Evolutionary conservation across 2,329 filamentous ascomycete species (phyloP).

Genomic region (Aspergillus chevalieri): DNA sequence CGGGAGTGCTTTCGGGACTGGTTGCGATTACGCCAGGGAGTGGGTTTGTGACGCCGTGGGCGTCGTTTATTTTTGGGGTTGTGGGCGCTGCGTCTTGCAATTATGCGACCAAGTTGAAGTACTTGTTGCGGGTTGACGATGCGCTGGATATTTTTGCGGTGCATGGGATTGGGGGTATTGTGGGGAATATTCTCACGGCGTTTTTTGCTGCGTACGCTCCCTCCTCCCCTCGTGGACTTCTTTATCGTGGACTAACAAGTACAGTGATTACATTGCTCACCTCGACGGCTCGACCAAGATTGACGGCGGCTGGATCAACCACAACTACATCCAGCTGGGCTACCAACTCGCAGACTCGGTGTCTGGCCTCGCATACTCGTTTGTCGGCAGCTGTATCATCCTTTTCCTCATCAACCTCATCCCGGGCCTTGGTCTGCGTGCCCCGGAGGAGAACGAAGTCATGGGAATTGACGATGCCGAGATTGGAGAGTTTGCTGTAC

Average conservation of each 20-base stretch:
- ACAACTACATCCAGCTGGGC: conserved; percentile 74
- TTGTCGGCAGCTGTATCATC: conserved; percentile 69
- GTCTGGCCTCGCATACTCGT: conserved; percentile 70
- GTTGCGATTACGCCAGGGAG: conserved; percentile 86
- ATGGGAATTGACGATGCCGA: conserved; percentile 83
- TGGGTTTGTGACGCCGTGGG: conserved; percentile 78
- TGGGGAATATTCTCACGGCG: conserved; percentile 71
- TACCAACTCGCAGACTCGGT: conserved; percentile 80
- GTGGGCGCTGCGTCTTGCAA: conserved; percentile 74
- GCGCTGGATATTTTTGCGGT: conserved; percentile 85
- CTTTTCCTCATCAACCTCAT: conserved; percentile 74
- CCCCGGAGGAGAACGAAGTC: conserved; percentile 70
- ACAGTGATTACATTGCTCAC: conserved; percentile 68
- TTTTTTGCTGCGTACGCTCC: conserved; percentile 69
- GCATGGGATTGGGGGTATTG: conserved; percentile 69
- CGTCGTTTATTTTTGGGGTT: conserved; percentile 71
- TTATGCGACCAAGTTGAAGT: conserved; percentile 88
- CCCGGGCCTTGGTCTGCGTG: conserved; percentile 68
- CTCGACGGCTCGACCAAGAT: conserved; percentile 67
- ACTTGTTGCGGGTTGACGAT: conserved; percentile 72
- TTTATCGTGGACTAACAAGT: conserved; percentile 6
- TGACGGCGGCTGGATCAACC: conserved; percentile 73
- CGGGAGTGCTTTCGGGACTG: conserved; percentile 77
- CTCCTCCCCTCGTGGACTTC: background rate
- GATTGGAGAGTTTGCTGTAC: conserved; percentile 81